Base-by-base conservation (phyloP, 176 grass and related monocot species). In the Aegilops sharonensis region DNA sequence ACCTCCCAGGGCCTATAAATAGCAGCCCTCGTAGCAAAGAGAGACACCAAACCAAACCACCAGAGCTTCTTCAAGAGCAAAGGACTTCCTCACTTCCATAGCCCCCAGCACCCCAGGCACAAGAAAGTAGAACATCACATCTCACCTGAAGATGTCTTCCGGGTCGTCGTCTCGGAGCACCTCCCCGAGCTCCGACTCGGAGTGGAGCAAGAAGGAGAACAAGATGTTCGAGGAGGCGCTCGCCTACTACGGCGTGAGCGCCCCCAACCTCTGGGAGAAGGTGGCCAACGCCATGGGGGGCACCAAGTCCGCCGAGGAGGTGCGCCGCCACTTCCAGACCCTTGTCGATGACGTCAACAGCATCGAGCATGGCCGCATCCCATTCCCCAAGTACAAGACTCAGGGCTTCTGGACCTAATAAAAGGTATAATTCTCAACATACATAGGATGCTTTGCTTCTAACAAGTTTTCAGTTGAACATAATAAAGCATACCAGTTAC, bases 241-340 rank as follows among this genome's bases (percentile, higher is more conserved):
- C 12, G 93, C 96, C 14, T 91, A 88, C 72, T 94, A 94, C 21
- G 96, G 89, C 47, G 84, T 92, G 75, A 88, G 86, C 68, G 91
- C 90, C 27, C 90, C 96, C 66, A 92, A 98, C 84, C 91, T 89
- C 32, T 98, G 96, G 96, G 89, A 92, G 48, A 98, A 95, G 91
- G 90, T 98, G 80, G 89, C 96, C 24, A 89, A 79, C 14, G 86
- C 84, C 78, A 77, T 98, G 80, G 94, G 94, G 40, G 91, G 93
- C 32, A 91, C 76, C 32, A 98, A 89, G 89, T 92, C 94, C 3
- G 90, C 89, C 1, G 97, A 99, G 72, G 94, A 99, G 69, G 92
- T 92, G 72, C 91, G 91, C 76, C 86, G 85, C 73, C 94, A 94
- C 76, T 96, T 90, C 77, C 83, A 93, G 15, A 69, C 83, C 56